Evolutionary conservation across 1,284 basidiomycete species (phyloP), one percentile per base, ranked within the genome.

Genomic region (Agroathelia rolfsii): DNA sequence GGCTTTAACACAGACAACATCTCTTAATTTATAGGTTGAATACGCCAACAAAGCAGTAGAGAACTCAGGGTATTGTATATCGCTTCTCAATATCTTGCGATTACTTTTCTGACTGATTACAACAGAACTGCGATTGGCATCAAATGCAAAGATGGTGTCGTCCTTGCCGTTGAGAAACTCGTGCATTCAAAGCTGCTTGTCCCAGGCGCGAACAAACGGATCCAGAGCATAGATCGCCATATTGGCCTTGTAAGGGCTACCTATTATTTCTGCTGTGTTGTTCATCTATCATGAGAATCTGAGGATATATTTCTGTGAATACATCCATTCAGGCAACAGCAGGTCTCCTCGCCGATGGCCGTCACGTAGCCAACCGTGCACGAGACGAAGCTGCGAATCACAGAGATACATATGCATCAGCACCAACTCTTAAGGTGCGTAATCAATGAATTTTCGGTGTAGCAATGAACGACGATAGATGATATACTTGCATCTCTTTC

Each of bases 11-110:
- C 40, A 37, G 17, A 41, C 17, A 44, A 33, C 44, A 39, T 41
- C 35, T 32, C 34, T 27, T 40, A 30, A 9, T 24, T 26, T 28
- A 13, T 42, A 90, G 89, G 87, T 98, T 56, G 95, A 98, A 62
- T 98, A 98, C 54, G 95, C 95, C 32, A 83, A 80, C 62, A 98
- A 98, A 62, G 93, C 95, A 20, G 94, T 97, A 36, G 95, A 98
- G 61, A 95, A 95, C 59, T 90, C 94, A 24, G 95, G 95, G 80
- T 89, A 43, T 31, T 6, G 11, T 10, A 37, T 26, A n/a, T n/a
- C n/a, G n/a, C n/a, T n/a, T n/a, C n/a, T 9, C 24, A 35, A 24
- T 13, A 13, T 12, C 8, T 11, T 14, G 25, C 19, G 47, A 35
- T 55, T 43, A 10, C 23, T 35, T 36, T 24, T 26, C 27, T 23